These are phyloP conservation scores for Gymnopilus junonius DNA, from an alignment of 768 basidiomycete species.

Conservation along the genomic window DNA sequence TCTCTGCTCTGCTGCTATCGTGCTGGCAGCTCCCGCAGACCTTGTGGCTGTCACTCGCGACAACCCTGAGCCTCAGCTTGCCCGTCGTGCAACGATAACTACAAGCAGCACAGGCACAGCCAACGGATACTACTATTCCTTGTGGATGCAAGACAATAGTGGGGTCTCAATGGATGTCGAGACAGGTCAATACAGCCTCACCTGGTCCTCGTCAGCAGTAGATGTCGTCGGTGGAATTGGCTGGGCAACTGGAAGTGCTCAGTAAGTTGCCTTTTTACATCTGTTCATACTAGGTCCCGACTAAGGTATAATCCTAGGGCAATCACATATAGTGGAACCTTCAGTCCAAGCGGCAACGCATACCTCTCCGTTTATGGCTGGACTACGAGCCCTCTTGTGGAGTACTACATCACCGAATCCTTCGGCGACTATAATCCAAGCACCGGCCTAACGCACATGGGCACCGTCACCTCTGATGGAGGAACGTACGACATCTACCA, in stretches of 20 bases:
- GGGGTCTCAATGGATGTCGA: slow-evolving; percentile 19
- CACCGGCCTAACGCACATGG: slow-evolving; percentile 33
- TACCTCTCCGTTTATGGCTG: slow-evolving; percentile 53
- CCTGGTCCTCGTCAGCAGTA: slow-evolving; percentile 10
- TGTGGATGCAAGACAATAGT: slow-evolving; percentile 18
- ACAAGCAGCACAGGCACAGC: slow-evolving; percentile 16
- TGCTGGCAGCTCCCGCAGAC: slow-evolving; percentile 2
- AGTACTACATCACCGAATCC: slow-evolving; percentile 51
- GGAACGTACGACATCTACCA: slow-evolving; percentile 46
- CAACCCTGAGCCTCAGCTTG: background rate
- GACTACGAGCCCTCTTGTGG: slow-evolving; percentile 48
- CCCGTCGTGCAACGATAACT: slow-evolving; percentile 13
- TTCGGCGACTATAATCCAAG: slow-evolving; percentile 46
- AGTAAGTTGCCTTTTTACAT: no score
- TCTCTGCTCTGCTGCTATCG: slow-evolving; percentile 11
- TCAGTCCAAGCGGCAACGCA: slow-evolving; percentile 41
- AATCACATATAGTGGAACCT: slow-evolving; percentile 42
- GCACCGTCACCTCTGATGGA: slow-evolving; percentile 46
- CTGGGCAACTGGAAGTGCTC: slow-evolving; percentile 40
- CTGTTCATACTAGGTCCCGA: no score
- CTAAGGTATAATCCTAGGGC: slow-evolving; percentile 34
- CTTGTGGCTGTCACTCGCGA: slow-evolving; percentile 1
- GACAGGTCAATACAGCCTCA: slow-evolving; percentile 19
- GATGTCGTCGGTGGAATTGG: slow-evolving; percentile 28
- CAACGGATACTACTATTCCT: slow-evolving; percentile 17